Evolutionary conservation across 2,329 filamentous ascomycete genomes (phyloP), one percentile per base, ranked within the genome.

Genomic region (Fusarium camptoceras): DNA sequence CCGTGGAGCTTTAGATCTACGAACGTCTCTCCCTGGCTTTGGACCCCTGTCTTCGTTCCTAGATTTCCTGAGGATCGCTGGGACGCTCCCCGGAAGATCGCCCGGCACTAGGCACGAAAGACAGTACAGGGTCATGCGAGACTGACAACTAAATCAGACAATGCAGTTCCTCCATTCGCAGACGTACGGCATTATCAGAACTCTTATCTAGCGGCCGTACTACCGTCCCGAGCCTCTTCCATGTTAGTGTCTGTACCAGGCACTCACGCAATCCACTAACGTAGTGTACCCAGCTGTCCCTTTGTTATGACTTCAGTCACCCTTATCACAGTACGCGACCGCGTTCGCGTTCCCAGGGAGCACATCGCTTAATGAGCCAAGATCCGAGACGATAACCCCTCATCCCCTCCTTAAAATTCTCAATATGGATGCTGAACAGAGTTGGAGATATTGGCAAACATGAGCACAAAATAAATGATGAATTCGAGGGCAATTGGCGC

Each of bases 11-110:
- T 16, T 30, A 28, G 65, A 61, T 66, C 66, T 62, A 53, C 53
- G 43, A 64, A 44, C 60, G 44, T 31, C 62, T 42, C 43, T 50
- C 57, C 54, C 63, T 62, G 50, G 59, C 18, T 18, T 30, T 22
- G 31, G 37, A 31, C 57, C 64, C 48, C 39, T 28, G 63, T 59
- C 54, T 39, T 37, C 27, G 68, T 59, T 63, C 64, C 68, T 68
- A 68, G 64, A 53, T 68, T 64, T 64, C 50, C 49, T 47, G 64
- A 68, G 64, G 55, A 64, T 70, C 69, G 65, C 43, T 66, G 65
- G 47, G 48, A 66, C 47, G 31, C 56, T 54, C 48, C 64, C 65
- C 51, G 69, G 69, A 69, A 61, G 69, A 72, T 72, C 69, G 69
- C 53, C 62, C 66, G 55, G 66, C 41, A 61, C 66, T 65, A 64